Conservation (phyloP, 2,329 filamentous ascomycete genomes). For the Talaromyces sp. region DNA sequence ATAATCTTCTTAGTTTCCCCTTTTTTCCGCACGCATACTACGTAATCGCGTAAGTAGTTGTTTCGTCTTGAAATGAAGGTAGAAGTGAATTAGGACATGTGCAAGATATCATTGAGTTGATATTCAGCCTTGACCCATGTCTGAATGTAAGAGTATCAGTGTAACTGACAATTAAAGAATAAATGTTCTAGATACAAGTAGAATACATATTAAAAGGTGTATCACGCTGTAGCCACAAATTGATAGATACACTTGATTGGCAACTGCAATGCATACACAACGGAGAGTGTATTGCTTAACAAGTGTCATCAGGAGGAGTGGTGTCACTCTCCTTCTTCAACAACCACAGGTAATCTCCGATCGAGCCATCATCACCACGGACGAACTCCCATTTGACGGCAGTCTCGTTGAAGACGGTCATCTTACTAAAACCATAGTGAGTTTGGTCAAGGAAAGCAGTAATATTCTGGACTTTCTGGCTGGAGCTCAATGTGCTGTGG, state of each 20-base stretch:
- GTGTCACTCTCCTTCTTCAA: slow-evolving; percentile 27
- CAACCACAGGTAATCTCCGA: slow-evolving; percentile 40
- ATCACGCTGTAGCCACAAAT: background rate
- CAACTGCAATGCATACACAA: background rate
- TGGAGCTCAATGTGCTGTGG: slow-evolving; percentile 41
- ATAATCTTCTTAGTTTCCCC: background rate
- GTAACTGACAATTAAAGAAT: background rate
- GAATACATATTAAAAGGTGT: background rate
- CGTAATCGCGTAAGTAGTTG: too few species aligned
- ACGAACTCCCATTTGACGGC: slow-evolving; percentile 48
- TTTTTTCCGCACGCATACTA: background rate
- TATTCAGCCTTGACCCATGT: background rate
- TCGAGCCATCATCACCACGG: slow-evolving; percentile 37
- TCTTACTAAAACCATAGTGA: slow-evolving; percentile 51
- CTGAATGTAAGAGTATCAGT: background rate
- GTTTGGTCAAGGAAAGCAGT: slow-evolving; percentile 46
- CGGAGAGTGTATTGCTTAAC: background rate
- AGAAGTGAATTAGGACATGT: background rate
- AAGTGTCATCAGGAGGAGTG: slow-evolving; percentile 13
- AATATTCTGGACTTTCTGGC: slow-evolving; percentile 38
- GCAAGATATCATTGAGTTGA: background rate
- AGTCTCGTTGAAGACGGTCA: slow-evolving; percentile 43
- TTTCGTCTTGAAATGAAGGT: background rate
- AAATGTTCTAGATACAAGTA: background rate
- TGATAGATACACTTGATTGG: too few species aligned